These are phyloP conservation scores for Tolypocladium inflatum DNA, from an alignment of 2,329 filamentous ascomycete genomes.

Conservation along the genomic window DNA sequence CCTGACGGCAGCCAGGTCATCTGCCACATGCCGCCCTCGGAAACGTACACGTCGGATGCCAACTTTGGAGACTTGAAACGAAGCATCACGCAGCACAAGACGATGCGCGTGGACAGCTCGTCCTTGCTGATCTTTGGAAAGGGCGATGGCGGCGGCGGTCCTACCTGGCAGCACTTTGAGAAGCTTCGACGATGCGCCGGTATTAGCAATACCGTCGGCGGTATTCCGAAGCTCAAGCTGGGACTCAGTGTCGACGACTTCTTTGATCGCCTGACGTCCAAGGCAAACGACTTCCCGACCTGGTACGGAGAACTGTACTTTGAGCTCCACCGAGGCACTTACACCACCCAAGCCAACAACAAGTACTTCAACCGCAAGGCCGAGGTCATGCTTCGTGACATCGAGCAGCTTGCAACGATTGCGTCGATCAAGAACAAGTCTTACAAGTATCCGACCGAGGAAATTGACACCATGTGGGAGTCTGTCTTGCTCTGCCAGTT, in stretches of 20 bases:
- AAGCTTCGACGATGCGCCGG: conserved; percentile 89
- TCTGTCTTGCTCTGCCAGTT: conserved; percentile 87
- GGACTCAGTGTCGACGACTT: conserved; percentile 90
- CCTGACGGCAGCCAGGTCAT: conserved; percentile 94
- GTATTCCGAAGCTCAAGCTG: conserved; percentile 76
- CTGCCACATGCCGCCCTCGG: conserved; percentile 92
- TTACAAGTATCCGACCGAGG: conserved; percentile 87
- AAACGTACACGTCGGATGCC: conserved; percentile 91
- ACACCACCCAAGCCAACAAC: conserved; percentile 96
- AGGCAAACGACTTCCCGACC: conserved; percentile 70
- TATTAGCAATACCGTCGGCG: conserved; percentile 75
- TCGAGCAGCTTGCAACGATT: conserved; percentile 81
- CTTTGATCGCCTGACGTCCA: conserved; percentile 76
- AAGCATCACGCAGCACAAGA: conserved; percentile 88
- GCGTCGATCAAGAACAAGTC: conserved; percentile 62
- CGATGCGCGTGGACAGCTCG: conserved; percentile 83
- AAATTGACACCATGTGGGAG: conserved; percentile 97
- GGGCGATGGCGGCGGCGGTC: conserved; percentile 90
- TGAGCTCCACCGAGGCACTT: conserved; percentile 91
- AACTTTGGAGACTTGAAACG: conserved; percentile 91
- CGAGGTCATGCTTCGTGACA: conserved; percentile 75
- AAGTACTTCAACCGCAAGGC: conserved; percentile 87
- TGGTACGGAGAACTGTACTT: conserved; percentile 99
- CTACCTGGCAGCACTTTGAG: conserved; percentile 88
- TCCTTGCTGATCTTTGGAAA: conserved; percentile 93